Conservation (phyloP, 768 basidiomycete genomes). For the Nidularia pulvinata region DNA sequence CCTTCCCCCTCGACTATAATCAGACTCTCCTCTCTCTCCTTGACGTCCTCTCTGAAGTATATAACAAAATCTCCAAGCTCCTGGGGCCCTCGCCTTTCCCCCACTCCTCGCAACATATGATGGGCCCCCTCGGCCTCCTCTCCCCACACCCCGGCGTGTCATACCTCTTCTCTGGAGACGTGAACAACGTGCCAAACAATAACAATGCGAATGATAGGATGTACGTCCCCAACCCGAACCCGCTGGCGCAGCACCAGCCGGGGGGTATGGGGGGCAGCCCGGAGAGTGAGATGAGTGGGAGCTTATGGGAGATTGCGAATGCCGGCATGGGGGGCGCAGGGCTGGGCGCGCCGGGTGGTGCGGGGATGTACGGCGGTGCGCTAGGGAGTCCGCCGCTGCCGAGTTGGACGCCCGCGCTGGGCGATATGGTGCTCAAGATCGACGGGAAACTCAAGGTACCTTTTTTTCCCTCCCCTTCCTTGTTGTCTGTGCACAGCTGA, state of each 20-base stretch:
- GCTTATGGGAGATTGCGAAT: constrained; percentile 76
- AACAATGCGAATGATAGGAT: no score
- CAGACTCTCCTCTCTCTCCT: constrained; percentile 87
- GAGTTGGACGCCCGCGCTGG: constrained; percentile 58
- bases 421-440: constrained; percentile 77
- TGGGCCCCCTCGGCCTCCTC: constrained; percentile 75
- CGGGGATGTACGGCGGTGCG: constrained; percentile 23
- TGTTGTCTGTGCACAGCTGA: neutral
- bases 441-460: constrained; percentile 84
- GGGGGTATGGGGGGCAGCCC: neutral
- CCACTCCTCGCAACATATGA: constrained; percentile 63
- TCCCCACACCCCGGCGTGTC: constrained; percentile 84
- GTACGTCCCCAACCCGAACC: constrained; percentile 34
- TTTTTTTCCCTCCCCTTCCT: constrained; percentile 2
- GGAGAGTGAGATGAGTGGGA: constrained; percentile 39
- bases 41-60: constrained; percentile 88
- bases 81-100: constrained; percentile 83
- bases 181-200: no score
- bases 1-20: constrained; percentile 89
- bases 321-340: constrained; percentile 23
- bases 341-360: constrained; percentile 14
- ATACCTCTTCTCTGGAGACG: constrained; percentile 66
- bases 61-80: constrained; percentile 83
- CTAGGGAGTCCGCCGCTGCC: constrained; percentile 46
- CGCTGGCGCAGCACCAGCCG: constrained; percentile 18